These are phyloP conservation scores for Amesomyces nigricolor DNA, from an alignment of 2,329 filamentous ascomycete species.

Conservation along the genomic window DNA sequence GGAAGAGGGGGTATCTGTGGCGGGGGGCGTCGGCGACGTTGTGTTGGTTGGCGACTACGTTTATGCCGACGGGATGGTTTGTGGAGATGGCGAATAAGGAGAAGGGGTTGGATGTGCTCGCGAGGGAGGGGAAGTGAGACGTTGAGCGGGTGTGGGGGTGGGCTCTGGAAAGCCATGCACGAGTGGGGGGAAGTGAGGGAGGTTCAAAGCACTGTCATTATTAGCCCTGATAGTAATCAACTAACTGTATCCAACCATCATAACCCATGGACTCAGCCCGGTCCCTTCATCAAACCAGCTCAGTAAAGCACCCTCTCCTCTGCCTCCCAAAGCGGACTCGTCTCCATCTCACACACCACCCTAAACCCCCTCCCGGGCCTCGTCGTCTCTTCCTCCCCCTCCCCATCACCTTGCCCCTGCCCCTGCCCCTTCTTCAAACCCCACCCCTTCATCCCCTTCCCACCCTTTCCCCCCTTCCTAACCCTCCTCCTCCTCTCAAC, in stretches of 20 bases:
- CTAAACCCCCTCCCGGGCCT: too few relatives aligned
- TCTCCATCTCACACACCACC: too few relatives aligned
- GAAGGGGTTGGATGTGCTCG: neutral
- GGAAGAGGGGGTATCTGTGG: neutral
- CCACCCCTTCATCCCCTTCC: constrained; percentile 17
- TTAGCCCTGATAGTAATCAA: too few relatives aligned
- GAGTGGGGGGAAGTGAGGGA: too few relatives aligned
- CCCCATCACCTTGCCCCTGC: constrained; percentile 13
- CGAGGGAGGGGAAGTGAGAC: neutral
- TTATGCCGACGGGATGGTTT: neutral
- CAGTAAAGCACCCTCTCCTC: too few relatives aligned
- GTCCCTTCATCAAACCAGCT: too few relatives aligned
- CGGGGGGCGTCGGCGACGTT: neutral
- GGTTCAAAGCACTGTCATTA: too few relatives aligned
- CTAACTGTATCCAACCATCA: too few relatives aligned
- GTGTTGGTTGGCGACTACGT: constrained; percentile 1
- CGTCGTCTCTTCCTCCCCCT: neutral
- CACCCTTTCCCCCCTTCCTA: neutral
- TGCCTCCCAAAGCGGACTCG: too few relatives aligned
- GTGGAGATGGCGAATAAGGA: neutral
- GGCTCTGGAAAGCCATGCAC: too few relatives aligned
- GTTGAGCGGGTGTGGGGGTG: too few relatives aligned
- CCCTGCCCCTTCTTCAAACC: neutral
- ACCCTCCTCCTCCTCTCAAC: constrained; percentile 36
- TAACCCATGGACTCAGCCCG: too few relatives aligned